Conservation (phyloP, 164 flowering plant genomes). For the Santalum album region DNA sequence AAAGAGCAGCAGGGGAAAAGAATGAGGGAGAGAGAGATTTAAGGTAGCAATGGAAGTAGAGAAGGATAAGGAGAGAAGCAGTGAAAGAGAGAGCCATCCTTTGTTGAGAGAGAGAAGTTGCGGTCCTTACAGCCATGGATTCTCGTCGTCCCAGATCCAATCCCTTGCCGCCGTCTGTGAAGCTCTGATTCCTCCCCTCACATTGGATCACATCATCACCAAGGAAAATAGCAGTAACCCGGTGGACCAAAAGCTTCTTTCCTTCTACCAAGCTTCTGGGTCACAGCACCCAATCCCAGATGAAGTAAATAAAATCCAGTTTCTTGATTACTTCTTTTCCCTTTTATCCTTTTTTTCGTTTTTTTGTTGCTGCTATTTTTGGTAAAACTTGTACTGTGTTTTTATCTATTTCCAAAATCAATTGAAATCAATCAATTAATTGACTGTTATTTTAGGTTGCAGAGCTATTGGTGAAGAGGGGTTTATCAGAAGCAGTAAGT, state of each 20-base stretch:
- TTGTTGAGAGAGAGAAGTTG: conserved; percentile 15
- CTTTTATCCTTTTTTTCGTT: conserved; percentile 1
- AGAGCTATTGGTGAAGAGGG: conserved; percentile 36
- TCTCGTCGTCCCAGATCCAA: conserved; percentile 46
- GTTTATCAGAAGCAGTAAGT: conserved; percentile 23
- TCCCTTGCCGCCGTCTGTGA: conserved; percentile 51
- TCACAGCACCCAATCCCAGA: conserved; percentile 42
- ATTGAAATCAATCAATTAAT: too few species aligned
- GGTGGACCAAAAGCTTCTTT: conserved; percentile 9
- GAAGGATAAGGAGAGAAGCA: conserved; percentile 9
- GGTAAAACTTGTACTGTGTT: too few species aligned
- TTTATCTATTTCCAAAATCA: too few species aligned
- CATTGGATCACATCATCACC: not conserved
- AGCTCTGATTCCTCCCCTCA: conserved; percentile 40
- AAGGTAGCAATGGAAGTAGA: not conserved
- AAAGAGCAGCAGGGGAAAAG: not conserved
- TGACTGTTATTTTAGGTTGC: conserved; percentile 41
- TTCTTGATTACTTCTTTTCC: not conserved
- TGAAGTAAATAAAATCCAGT: conserved; percentile 26
- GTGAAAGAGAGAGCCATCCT: conserved; percentile 26
- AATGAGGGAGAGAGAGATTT: not conserved
- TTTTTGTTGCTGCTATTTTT: too few species aligned
- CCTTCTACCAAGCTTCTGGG: conserved; percentile 37
- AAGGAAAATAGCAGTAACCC: conserved; percentile 2
- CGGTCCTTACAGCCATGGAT: conserved; percentile 44